Conservation (phyloP, 257 asterid species). For the Nicotiana knightiana region DNA sequence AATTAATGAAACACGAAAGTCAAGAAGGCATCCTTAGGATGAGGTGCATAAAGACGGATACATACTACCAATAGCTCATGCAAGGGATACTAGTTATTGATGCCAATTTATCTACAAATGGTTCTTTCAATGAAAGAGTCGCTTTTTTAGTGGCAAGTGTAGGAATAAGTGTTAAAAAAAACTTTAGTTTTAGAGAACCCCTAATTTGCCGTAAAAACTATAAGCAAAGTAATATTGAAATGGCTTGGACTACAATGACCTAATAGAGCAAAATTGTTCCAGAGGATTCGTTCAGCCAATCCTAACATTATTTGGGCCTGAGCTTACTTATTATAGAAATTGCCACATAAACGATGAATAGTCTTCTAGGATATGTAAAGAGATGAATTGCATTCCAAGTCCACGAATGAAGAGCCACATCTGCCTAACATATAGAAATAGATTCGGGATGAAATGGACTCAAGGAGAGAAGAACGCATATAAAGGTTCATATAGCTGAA, state of each 20-base stretch:
- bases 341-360: neutral
- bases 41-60: neutral
- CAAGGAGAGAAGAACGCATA: neutral
- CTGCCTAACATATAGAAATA: neutral
- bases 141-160: neutral
- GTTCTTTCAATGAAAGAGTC: neutral
- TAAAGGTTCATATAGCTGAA: neutral
- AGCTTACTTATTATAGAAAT: neutral
- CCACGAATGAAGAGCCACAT: neutral
- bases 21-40: neutral
- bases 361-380: neutral
- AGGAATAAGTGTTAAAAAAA: neutral
- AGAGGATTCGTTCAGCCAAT: constrained; percentile 1
- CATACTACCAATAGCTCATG: neutral
- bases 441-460: neutral
- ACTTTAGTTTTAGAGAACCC: neutral
- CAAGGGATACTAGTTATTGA: neutral
- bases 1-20: too few species aligned
- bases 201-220: neutral
- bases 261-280: neutral
- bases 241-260: neutral
- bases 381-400: neutral
- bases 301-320: neutral
- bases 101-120: neutral
- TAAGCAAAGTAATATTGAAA: neutral